A percentile compares a stretch with the other conserved stretches of the same genome.
Conservation (phyloP, 2,329 filamentous ascomycete species). For the Colletotrichum sp. region DNA sequence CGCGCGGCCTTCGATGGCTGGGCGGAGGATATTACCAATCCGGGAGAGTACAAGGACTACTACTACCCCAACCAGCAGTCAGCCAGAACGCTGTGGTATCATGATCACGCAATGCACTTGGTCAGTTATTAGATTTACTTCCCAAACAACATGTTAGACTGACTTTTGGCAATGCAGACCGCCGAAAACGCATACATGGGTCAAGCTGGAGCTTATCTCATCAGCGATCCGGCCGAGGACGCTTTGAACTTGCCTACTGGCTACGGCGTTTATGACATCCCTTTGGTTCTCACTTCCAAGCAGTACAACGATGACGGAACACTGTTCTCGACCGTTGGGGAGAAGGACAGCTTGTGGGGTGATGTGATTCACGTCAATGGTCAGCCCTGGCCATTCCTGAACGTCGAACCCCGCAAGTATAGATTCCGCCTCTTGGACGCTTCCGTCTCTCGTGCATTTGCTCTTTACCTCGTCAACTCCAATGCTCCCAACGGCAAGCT, state of each 20-base stretch:
- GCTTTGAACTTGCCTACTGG: slow-evolving; percentile 52
- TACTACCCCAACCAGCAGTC: slow-evolving; percentile 64
- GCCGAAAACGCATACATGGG: slow-evolving; percentile 62
- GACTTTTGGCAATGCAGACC: slow-evolving; percentile 36
- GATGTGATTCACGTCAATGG: slow-evolving; percentile 57
- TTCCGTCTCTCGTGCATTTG: slow-evolving; percentile 50
- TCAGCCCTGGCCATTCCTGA: not conserved
- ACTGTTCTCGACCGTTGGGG: slow-evolving; percentile 48
- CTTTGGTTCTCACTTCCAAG: slow-evolving; percentile 54
- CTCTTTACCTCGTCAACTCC: slow-evolving; percentile 48
- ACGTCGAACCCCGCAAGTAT: not conserved
- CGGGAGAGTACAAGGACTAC: slow-evolving; percentile 65
- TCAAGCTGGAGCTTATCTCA: slow-evolving; percentile 60
- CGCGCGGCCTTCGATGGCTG: slow-evolving; percentile 50
- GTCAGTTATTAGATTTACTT: not conserved
- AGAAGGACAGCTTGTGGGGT: slow-evolving; percentile 55
- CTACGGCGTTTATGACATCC: slow-evolving; percentile 58
- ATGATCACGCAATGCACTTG: slow-evolving; percentile 46
- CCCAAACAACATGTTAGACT: not conserved
- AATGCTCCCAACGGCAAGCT: slow-evolving; percentile 33
- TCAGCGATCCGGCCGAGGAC: slow-evolving; percentile 55
- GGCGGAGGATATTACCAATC: slow-evolving; percentile 55
- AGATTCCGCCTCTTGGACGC: slow-evolving; percentile 42
- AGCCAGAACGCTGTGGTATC: slow-evolving; percentile 63
- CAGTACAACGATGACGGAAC: slow-evolving; percentile 56